Percentiles rank a stretch among this genome's conserved stretches.
Evolutionary conservation across 495 filamentous ascomycete species (phyloP).

Genomic region (Immersiella caudata): DNA sequence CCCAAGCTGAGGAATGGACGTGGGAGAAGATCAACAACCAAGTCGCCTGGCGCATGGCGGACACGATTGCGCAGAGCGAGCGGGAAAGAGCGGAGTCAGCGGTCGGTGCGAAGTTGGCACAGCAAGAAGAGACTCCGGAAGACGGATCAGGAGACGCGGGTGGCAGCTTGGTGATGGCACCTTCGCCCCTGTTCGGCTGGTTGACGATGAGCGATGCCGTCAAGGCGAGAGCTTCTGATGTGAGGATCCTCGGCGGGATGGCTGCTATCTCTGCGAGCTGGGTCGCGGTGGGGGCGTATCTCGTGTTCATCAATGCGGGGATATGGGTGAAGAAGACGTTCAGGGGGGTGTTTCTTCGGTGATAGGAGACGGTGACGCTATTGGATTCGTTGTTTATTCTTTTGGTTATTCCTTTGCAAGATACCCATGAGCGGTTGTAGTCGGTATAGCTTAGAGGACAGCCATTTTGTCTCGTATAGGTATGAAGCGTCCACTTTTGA

Average conservation of each 20-base stretch:
- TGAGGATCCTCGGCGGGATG: constrained; percentile 38
- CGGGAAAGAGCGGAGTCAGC: constrained; percentile 3
- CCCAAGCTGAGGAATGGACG: constrained; percentile 59
- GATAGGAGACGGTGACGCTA: background rate
- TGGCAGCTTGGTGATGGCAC: background rate
- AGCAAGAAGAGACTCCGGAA: background rate
- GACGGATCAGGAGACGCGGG: background rate
- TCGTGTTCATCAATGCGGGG: constrained; percentile 27
- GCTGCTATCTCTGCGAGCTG: constrained; percentile 45
- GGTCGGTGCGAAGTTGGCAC: constrained; percentile 7
- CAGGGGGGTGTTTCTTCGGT: background rate
- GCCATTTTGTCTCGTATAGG: too few relatives aligned
- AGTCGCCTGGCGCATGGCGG: constrained; percentile 60
- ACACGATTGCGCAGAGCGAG: constrained; percentile 50
- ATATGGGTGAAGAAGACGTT: constrained; percentile 26
- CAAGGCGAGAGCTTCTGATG: constrained; percentile 31
- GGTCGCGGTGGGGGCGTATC: constrained; percentile 38
- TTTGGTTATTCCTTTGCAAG: background rate
- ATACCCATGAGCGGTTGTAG: background rate
- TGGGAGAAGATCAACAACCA: constrained; percentile 68
- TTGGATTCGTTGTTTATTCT: background rate
- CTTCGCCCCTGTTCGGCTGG: constrained; percentile 32
- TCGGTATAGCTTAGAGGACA: too few relatives aligned
- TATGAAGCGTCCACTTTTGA: too few relatives aligned
- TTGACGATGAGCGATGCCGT: constrained; percentile 25